Evolutionary conservation across 2,329 filamentous ascomycete species (phyloP).

Genomic region (Trichophyton verrucosum): DNA sequence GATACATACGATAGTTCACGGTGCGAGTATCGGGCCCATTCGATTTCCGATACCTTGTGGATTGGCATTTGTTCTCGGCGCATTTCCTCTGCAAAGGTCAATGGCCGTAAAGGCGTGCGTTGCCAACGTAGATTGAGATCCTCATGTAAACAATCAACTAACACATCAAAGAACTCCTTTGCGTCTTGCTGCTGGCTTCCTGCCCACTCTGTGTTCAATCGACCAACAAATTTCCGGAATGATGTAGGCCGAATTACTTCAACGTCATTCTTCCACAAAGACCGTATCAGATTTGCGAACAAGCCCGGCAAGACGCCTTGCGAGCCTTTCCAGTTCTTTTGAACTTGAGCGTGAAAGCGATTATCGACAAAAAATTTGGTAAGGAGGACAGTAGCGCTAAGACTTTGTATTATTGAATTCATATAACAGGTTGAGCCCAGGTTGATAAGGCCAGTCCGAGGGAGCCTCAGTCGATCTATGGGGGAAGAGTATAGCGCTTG

Average conservation of each 20-base stretch:
- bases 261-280: slow-evolving; percentile 49
- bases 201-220: slow-evolving; percentile 55
- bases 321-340: slow-evolving; percentile 53
- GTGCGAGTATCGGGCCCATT: slow-evolving; percentile 61
- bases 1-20: slow-evolving; percentile 65
- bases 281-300: slow-evolving; percentile 49
- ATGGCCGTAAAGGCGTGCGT: slow-evolving; percentile 43
- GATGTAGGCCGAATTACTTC: slow-evolving; percentile 47
- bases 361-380: slow-evolving; percentile 53
- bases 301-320: slow-evolving; percentile 51
- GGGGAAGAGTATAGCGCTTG: slow-evolving; percentile 34
- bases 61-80: slow-evolving; percentile 49
- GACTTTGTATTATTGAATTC: slow-evolving; percentile 76
- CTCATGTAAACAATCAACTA: slow-evolving; percentile 69
- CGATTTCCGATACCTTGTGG: slow-evolving; percentile 54
- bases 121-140: slow-evolving; percentile 66
- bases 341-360: slow-evolving; percentile 48
- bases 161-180: slow-evolving; percentile 75
- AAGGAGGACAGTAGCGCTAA: slow-evolving; percentile 57
- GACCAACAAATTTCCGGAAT: slow-evolving; percentile 51
- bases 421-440: slow-evolving; percentile 80
- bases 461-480: slow-evolving; percentile 38
- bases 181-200: slow-evolving; percentile 75
- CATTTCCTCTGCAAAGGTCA: slow-evolving; percentile 49
- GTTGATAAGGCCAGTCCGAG: slow-evolving; percentile 65